Base-by-base conservation (phyloP, 2,329 filamentous ascomycete genomes). In the Ceratocystis lukuohia region DNA sequence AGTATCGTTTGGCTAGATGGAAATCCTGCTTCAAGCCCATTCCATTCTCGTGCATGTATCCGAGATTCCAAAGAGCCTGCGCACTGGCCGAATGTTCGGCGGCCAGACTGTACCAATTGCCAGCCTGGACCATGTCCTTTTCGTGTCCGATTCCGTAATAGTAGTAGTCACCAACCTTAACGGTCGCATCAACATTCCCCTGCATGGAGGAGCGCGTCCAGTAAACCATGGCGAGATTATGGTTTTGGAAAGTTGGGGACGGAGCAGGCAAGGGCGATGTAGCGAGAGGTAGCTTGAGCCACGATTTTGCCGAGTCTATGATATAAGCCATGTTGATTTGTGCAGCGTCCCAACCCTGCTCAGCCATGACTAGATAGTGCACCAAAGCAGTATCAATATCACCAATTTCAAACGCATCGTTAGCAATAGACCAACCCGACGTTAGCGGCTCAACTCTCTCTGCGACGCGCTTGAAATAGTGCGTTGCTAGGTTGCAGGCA, bases 41-140 rank as follows among this genome's bases (percentile, higher is more conserved):
- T 6, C 94, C 94, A 72, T 97, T 96, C 76, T 99, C 94, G 73
- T 99, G 91, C 93, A 99, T 97, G 94, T 94, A 99, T 4, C 94
- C 95, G 15, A 99, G 80, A 72, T 99, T 97, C 84, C 91, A 99
- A 67, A 96, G 84, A 15, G 95, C 94, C 76, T 99, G 95, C 1
- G 93, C 94, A 71, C 91, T 96, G 73, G 91, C 88, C 71, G 93
- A 86, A 68, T 89, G 91, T 73, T 99, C 94, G 0, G 92, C 92
- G 1, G 94, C 94, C 3, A 90, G 89, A 65, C 89, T 88, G 72
- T 99, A 99, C 77, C 94, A 99, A 57, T 88, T 86, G 0, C 92
- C 91, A 5, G 95, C 95, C 75, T 96, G 96, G 71, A 92, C 87
- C 20, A 88, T 78, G 70, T 95, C 88, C 0, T 79, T 72, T 6